Evolutionary conservation across 257 asterid genomes (phyloP).

Genomic region (Fraxinus anomala): DNA sequence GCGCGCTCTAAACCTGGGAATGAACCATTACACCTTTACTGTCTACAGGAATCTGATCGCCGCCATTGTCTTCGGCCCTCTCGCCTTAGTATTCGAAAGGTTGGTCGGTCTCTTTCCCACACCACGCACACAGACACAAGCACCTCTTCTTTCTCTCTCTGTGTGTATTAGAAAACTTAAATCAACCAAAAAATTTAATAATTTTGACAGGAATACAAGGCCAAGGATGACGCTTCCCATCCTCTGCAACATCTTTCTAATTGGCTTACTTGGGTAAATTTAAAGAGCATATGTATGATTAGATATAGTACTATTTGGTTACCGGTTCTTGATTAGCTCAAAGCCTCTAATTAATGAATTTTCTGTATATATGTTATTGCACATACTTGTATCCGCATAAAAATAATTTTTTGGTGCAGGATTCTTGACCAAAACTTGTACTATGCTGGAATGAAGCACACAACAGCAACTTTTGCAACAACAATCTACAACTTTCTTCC

Average conservation of each 20-base stretch:
- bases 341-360: no score
- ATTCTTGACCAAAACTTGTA: slow-evolving; percentile 71
- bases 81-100: slow-evolving; percentile 62
- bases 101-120: not conserved
- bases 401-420: slow-evolving; percentile 29
- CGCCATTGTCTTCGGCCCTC: slow-evolving; percentile 47
- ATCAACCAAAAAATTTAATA: not conserved
- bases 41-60: slow-evolving; percentile 64
- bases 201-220: slow-evolving; percentile 61
- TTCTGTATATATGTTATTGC: no score
- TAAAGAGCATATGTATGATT: no score
- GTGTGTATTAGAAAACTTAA: no score
- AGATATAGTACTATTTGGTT: not conserved
- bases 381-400: no score
- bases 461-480: slow-evolving; percentile 64
- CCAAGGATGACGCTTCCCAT: slow-evolving; percentile 52
- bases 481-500: slow-evolving; percentile 76
- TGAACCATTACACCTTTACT: slow-evolving; percentile 55
- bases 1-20: slow-evolving; percentile 58
- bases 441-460: slow-evolving; percentile 61
- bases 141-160: no score
- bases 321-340: no score
- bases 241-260: slow-evolving; percentile 50
- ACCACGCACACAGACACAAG: no score
- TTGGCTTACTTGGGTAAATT: slow-evolving; percentile 60